Evolutionary conservation across 352 stramenopile genomes (phyloP).

Genomic region (Pythium guiyangense): DNA sequence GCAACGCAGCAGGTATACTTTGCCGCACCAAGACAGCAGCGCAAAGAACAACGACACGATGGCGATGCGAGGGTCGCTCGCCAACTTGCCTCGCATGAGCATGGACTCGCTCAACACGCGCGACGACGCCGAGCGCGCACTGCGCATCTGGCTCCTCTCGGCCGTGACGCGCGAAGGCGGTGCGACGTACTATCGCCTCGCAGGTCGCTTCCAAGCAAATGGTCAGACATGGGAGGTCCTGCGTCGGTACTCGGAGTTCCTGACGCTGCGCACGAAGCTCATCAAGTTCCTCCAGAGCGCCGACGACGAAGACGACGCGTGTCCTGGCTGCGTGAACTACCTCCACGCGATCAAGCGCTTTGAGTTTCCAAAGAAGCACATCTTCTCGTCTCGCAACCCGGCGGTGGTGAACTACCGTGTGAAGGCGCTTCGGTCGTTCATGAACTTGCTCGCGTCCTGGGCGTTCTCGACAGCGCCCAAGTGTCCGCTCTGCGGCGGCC

Average conservation of each 20-base stretch:
- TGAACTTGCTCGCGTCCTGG: conserved; percentile 78
- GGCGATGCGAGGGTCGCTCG: conserved; percentile 35
- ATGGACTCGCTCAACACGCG: conserved; percentile 50
- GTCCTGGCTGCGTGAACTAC: conserved; percentile 77
- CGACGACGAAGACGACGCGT: conserved; percentile 65
- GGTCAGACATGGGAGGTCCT: conserved; percentile 79
- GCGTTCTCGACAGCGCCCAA: conserved; percentile 81
- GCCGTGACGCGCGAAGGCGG: conserved; percentile 37
- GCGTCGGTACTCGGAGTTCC: conserved; percentile 83
- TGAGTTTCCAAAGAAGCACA: conserved; percentile 84
- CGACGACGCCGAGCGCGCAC: conserved; percentile 33
- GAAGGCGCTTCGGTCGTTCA: conserved; percentile 78
- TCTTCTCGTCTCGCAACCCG: conserved; percentile 73
- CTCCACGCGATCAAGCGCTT: conserved; percentile 73
- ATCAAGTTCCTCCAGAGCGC: conserved; percentile 73
- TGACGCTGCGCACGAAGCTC: conserved; percentile 64
- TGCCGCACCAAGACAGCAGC: too few relatives aligned
- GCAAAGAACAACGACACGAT: not conserved
- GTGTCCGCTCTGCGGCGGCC: conserved; percentile 78
- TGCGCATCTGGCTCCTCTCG: conserved; percentile 71
- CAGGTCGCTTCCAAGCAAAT: conserved; percentile 54
- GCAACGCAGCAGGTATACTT: conserved; percentile 3
- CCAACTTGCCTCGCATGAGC: conserved; percentile 32
- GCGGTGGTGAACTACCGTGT: conserved; percentile 82
- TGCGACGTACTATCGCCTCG: conserved; percentile 65